A percentile compares a stretch with the other conserved stretches of the same genome.
Evolutionary conservation across 805 yeast species (phyloP).

Genomic region (Groenewaldozyma tartarivorans): DNA sequence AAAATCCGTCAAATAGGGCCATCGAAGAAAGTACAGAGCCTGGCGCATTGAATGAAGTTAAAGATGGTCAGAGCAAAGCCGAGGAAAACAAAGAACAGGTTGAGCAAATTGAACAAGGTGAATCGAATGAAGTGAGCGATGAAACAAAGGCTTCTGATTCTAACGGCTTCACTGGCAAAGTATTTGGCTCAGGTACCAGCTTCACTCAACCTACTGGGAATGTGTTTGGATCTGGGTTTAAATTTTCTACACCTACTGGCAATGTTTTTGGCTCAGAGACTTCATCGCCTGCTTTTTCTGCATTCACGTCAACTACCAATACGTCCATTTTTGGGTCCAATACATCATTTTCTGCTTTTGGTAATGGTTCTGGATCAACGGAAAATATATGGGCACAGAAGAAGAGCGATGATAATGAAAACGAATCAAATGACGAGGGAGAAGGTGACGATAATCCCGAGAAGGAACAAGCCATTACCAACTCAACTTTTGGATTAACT

Average conservation of each 20-base stretch:
- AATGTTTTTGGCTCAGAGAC: constrained; percentile 1
- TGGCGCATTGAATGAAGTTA: too few species aligned
- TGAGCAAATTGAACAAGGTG: constrained; percentile 16
- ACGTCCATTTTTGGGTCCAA: background rate
- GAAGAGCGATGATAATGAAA: background rate
- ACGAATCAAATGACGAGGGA: background rate
- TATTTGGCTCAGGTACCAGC: constrained; percentile 13
- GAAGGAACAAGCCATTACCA: background rate
- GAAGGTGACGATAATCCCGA: background rate
- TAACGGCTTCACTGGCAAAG: background rate
- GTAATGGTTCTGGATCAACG: background rate
- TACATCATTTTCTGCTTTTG: background rate
- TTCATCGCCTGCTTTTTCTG: background rate
- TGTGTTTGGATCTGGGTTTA: constrained; percentile 17
- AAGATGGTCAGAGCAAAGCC: constrained; percentile 30
- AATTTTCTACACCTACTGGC: background rate
- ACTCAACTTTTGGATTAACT: background rate
- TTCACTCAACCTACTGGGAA: background rate
- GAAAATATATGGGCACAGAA: background rate
- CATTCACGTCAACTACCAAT: background rate
- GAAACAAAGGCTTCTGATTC: constrained; percentile 24
- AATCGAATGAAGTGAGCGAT: constrained; percentile 17
- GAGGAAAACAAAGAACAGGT: constrained; percentile 19
- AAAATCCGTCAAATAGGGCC: too few species aligned
- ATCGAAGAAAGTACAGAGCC: too few species aligned